A percentile compares a stretch with the other conserved stretches of the same genome.
These are phyloP conservation scores for Hericium rajendrae DNA, from an alignment of 768 basidiomycete genomes.

Conservation along the genomic window DNA sequence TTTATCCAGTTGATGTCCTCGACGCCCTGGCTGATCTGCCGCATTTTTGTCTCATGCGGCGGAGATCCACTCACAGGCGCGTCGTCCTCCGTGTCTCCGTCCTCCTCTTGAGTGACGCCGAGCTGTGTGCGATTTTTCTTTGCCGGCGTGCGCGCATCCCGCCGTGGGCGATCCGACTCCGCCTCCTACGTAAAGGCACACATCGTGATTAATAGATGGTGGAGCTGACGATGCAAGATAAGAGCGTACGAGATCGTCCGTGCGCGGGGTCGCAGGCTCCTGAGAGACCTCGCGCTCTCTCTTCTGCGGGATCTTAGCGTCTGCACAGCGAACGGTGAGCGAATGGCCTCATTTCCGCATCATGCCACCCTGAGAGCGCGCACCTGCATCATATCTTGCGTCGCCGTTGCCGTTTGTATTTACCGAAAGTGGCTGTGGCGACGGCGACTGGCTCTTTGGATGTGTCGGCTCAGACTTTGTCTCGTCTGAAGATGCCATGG, in stretches of 20 bases:
- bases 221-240: neutral
- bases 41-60: constrained; percentile 64
- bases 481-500: neutral
- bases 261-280: constrained; percentile 43
- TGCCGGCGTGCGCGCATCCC: constrained; percentile 49
- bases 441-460: neutral
- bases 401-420: neutral
- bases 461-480: neutral
- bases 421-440: neutral
- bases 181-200: constrained; percentile 10
- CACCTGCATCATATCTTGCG: neutral
- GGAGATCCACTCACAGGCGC: constrained; percentile 36
- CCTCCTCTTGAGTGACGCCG: constrained; percentile 38
- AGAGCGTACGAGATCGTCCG: constrained; percentile 23
- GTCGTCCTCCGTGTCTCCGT: constrained; percentile 42
- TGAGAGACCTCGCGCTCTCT: constrained; percentile 71
- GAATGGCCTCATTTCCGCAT: neutral
- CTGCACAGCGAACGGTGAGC: constrained; percentile 15
- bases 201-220: neutral
- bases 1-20: constrained; percentile 70
- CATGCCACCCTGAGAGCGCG: neutral
- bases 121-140: constrained; percentile 65
- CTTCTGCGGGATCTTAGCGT: constrained; percentile 44
- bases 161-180: constrained; percentile 15
- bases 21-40: constrained; percentile 72